Base-by-base conservation (phyloP, 2,329 filamentous ascomycete genomes). In the Penicillium sp. region DNA sequence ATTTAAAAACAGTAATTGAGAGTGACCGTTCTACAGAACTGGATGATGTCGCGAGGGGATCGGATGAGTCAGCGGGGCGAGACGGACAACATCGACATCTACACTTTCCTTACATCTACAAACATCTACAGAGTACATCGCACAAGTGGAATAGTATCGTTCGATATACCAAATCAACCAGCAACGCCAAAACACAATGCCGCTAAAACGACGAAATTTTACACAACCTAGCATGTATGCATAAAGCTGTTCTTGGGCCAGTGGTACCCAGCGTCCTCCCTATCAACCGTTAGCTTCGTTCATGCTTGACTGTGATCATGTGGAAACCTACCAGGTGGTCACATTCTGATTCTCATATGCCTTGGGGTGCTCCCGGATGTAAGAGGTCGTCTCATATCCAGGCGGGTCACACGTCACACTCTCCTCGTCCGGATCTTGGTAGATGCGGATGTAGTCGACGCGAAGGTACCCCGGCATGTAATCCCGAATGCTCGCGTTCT, bases 371-470 rank as follows among this genome's bases (percentile, higher is more conserved):
- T 72, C 64, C 32, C 66, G 65, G 56, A 85, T 85, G 58, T 85
- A 85, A 1, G 71, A 55, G 0, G 81, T 85, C 0, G 82, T 85
- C 38, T 75, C 73, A 54, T 79, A 85, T 0, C 75, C 80, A 0
- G 69, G 67, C 2, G 82, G 82, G 62, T 85, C 82, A 59, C 82
- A 85, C 11, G 80, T 83, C 33, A 83, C 54, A 26, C 70, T 70
- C 51, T 73, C 68, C 9, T 71, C 66, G 35, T 75, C 71, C 10
- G 73, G 70, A 44, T 80, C 75, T 58, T 84, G 80, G 53, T 84
- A 85, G 34, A 85, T 81, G 10, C 82, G 75, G 37, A 85, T 70
- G 56, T 84, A 84, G 59, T 85, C 81, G 40, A 85, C 68, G 2
- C 79, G 71, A 73, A 84, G 81, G 2, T 70, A 77, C 2, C 77